These are phyloP conservation scores for Candida pseudoviswanathii DNA, from an alignment of 1,139 yeast species.

Conservation along the genomic window DNA sequence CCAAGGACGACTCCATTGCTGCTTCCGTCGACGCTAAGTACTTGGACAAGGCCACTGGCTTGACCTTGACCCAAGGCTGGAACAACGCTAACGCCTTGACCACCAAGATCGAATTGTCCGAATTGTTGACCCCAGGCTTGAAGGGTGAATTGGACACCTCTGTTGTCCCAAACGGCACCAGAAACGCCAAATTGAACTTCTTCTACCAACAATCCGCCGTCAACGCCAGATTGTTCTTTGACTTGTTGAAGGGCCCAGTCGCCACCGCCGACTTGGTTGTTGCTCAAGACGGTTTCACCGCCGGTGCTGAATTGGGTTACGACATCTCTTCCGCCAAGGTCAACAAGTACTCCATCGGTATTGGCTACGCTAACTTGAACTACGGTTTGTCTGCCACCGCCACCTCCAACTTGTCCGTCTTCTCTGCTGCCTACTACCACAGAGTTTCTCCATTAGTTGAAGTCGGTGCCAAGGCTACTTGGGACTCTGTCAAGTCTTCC, in stretches of 20 bases:
- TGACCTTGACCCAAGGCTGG: slow-evolving; percentile 97
- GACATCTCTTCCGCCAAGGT: slow-evolving; percentile 92
- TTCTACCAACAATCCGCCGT: slow-evolving; percentile 92
- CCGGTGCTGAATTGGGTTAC: slow-evolving; percentile 97
- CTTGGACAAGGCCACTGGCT: slow-evolving; percentile 90
- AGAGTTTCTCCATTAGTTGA: slow-evolving; percentile 87
- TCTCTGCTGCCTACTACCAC: slow-evolving; percentile 98
- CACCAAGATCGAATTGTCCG: slow-evolving; percentile 92
- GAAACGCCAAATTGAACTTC: slow-evolving; percentile 89
- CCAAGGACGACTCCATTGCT: slow-evolving; percentile 79
- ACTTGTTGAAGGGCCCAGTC: slow-evolving; percentile 91
- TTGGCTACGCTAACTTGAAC: slow-evolving; percentile 88
- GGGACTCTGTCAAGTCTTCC: slow-evolving; percentile 80
- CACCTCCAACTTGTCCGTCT: slow-evolving; percentile 85
- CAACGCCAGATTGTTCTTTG: slow-evolving; percentile 94
- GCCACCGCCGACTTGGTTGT: slow-evolving; percentile 94
- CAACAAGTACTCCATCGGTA: slow-evolving; percentile 91
- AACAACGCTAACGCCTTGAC: slow-evolving; percentile 88
- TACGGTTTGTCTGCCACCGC: slow-evolving; percentile 90
- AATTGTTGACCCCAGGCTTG: slow-evolving; percentile 92
- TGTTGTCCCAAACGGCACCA: slow-evolving; percentile 83
- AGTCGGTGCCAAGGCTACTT: slow-evolving; percentile 97
- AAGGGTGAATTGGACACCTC: slow-evolving; percentile 91
- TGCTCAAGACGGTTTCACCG: slow-evolving; percentile 95
- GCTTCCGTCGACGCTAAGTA: slow-evolving; percentile 92